Conservation (phyloP, 352 stramenopile species). For the Phytophthora pluvialis region DNA sequence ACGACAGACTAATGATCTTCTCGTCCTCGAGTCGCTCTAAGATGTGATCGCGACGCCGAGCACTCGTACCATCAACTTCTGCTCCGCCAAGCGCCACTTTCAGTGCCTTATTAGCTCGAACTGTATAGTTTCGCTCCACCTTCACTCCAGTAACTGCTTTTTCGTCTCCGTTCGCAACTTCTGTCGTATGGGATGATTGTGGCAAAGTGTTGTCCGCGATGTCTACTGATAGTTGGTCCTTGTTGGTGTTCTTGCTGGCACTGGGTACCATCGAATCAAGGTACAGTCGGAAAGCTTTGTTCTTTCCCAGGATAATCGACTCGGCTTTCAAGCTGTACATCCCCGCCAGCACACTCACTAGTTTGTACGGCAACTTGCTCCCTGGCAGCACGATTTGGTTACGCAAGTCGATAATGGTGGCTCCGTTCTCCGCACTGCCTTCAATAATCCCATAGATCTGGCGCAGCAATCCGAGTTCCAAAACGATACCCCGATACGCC, state of each 20-base stretch:
- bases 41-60: slow-evolving; percentile 66
- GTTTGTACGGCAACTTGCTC: slow-evolving; percentile 81
- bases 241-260: slow-evolving; percentile 4
- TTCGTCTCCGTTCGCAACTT: slow-evolving; percentile 12
- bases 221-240: slow-evolving; percentile 6
- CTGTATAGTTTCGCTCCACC: slow-evolving; percentile 34
- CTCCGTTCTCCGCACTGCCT: slow-evolving; percentile 61
- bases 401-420: slow-evolving; percentile 79
- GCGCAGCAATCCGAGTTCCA: slow-evolving; percentile 69
- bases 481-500: slow-evolving; percentile 46
- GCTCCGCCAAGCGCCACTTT: slow-evolving; percentile 62
- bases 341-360: slow-evolving; percentile 67
- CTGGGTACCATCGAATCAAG: slow-evolving; percentile 39
- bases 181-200: slow-evolving; percentile 11
- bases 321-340: slow-evolving; percentile 80
- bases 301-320: slow-evolving; percentile 82
- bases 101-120: slow-evolving; percentile 60
- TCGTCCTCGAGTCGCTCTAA: slow-evolving; percentile 63
- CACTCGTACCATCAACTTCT: slow-evolving; percentile 68
- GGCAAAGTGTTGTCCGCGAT: not conserved
- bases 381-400: slow-evolving; percentile 75
- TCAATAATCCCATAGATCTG: slow-evolving; percentile 83
- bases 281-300: slow-evolving; percentile 81
- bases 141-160: slow-evolving; percentile 18
- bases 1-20: slow-evolving; percentile 84